Evolutionary conservation across 305 asterid genomes (phyloP).

Genomic region (Solanum hybrid): DNA sequence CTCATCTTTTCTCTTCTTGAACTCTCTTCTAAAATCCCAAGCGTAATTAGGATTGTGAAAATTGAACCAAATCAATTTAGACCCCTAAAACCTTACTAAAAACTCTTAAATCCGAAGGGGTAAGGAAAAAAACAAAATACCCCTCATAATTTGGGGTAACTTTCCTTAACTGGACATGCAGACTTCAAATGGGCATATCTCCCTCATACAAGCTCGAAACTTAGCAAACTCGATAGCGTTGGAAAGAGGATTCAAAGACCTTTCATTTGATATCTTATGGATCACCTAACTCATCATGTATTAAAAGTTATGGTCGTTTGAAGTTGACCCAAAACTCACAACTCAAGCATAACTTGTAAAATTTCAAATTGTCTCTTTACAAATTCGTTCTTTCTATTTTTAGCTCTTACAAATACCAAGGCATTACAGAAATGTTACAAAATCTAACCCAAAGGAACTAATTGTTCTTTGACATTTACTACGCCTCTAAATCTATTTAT

Average conservation of each 20-base stretch:
- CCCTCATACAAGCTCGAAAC: background rate
- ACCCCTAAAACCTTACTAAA: background rate
- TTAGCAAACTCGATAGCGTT: background rate
- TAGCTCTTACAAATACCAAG: background rate
- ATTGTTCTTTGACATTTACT: background rate
- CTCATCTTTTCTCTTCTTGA: background rate
- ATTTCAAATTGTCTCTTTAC: background rate
- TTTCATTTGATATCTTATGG: background rate
- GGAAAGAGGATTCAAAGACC: background rate
- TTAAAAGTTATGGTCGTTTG: background rate
- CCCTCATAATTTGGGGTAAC: background rate
- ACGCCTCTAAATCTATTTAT: background rate
- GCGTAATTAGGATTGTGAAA: background rate
- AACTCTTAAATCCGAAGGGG: background rate
- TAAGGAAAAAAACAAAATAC: background rate
- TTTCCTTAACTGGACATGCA: background rate
- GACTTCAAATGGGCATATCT: background rate
- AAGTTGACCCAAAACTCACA: background rate
- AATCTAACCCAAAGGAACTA: background rate
- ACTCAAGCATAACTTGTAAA: background rate
- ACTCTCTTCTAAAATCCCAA: background rate
- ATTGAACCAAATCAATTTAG: background rate
- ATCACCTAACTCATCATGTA: background rate
- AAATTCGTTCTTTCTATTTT: background rate
- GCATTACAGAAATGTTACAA: background rate